Conservation (phyloP, 1,139 yeast genomes). For the Yamadazyma membranifaciens region DNA sequence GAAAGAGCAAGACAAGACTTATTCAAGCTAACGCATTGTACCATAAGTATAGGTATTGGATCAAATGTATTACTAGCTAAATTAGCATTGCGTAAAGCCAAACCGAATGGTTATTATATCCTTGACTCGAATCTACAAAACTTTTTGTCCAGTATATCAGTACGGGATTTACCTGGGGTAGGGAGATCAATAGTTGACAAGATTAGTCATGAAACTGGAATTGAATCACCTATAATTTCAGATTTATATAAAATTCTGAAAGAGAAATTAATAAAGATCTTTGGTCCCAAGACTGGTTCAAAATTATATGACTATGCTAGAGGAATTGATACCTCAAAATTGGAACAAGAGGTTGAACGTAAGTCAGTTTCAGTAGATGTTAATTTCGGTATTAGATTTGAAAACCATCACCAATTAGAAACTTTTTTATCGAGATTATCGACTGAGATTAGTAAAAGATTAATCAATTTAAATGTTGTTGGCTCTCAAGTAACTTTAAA, state of each 20-base stretch:
- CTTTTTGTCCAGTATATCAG: conserved; percentile 43
- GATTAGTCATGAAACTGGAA: conserved; percentile 8
- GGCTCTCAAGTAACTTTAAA: conserved; percentile 65
- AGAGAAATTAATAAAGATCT: conserved; percentile 35
- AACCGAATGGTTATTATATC: conserved; percentile 67
- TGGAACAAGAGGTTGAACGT: conserved; percentile 50
- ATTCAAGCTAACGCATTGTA: conserved; percentile 50
- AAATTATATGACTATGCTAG: conserved; percentile 58
- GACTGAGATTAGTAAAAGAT: conserved; percentile 56
- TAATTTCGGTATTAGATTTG: conserved; percentile 85
- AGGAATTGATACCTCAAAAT: conserved; percentile 65
- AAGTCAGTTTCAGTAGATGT: conserved; percentile 87
- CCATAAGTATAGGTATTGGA: conserved; percentile 78
- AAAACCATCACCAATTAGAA: conserved; percentile 58
- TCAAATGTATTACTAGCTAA: conserved; percentile 74
- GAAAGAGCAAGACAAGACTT: conserved; percentile 45
- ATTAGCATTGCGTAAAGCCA: conserved; percentile 70
- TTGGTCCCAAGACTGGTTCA: conserved; percentile 72
- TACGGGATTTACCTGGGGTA: conserved; percentile 80
- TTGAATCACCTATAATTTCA: conserved; percentile 16
- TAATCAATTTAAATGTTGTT: conserved; percentile 44
- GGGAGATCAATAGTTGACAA: conserved; percentile 51
- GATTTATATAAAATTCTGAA: conserved; percentile 40
- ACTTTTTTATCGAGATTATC: conserved; percentile 58
- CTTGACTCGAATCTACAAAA: conserved; percentile 28